Evolutionary conservation across 2,329 filamentous ascomycete species (phyloP), one percentile per base, ranked within the genome.

Genomic region (Thielaviopsis ethacetica): DNA sequence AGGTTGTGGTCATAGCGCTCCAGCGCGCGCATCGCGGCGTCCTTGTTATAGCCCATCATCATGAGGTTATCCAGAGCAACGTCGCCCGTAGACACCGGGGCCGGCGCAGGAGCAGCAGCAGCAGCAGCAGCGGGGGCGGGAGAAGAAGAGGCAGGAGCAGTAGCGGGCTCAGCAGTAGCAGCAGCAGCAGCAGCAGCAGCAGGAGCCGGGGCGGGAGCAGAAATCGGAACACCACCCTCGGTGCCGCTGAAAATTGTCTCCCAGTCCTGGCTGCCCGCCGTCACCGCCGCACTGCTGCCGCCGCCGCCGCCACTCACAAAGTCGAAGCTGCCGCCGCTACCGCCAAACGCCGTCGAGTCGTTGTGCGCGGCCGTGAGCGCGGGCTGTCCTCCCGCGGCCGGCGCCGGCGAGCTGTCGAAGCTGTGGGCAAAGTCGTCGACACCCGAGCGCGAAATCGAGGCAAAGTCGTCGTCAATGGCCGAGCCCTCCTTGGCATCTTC

Each of bases 1-100:
- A 96, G 79, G 70, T 96, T 93, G 72, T 97, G 96, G 73, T 97
- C 90, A 69, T 87, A 95, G 70, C 91, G 91, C 75, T 97, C 91
- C 68, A 97, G 73, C 24, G 93, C 91, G 55, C 77, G 76, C 41
- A 96, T 73, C 17, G 89, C 86, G 56, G 88, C 83, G 7, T 76
- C 74, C 30, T 91, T 78, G 4, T 82, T 72, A 68, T 94, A 97
- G 0, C 91, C 91, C 90, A 97, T 95, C 10, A 81, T 79, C 1
- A 88, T 95, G 67, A 97, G 71, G 65, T 90, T 84, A 75, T 95
- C 94, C 64, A 97, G 73, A 59, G 95, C 91, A 9, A 89, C 86
- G 68, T 97, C 91, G 67, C 97, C 91, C 52, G 83, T 86, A 56
- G 91, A 73, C 5, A 86, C 85, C 65, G 88, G 79, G 5, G 85